Evolutionary conservation across 2,329 filamentous ascomycete genomes (phyloP).

Genomic region (Arachnomyces sp.): DNA sequence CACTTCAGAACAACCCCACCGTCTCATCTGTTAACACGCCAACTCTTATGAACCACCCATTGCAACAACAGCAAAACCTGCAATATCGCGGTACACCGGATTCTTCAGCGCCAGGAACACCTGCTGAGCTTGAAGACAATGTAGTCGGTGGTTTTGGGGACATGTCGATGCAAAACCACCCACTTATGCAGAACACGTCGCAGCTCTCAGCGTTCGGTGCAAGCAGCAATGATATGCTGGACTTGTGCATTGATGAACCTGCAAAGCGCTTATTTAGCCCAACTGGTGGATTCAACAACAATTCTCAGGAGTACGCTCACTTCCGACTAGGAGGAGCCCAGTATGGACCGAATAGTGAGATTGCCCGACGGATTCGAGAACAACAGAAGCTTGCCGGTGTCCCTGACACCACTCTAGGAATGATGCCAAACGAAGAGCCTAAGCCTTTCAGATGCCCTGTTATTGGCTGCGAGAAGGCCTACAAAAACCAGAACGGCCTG

Average conservation of each 20-base stretch:
- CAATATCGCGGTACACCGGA: slow-evolving; percentile 51
- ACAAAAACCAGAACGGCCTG: slow-evolving; percentile 98
- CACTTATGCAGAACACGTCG: slow-evolving; percentile 34
- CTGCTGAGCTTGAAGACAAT: slow-evolving; percentile 66
- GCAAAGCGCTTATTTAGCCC: slow-evolving; percentile 89
- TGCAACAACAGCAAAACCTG: slow-evolving; percentile 50
- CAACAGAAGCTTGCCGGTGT: slow-evolving; percentile 54
- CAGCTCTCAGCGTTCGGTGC: slow-evolving; percentile 36
- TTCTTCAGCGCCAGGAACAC: slow-evolving; percentile 61
- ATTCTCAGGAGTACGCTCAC: slow-evolving; percentile 60
- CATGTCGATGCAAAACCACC: slow-evolving; percentile 47
- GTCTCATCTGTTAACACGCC: slow-evolving; percentile 97
- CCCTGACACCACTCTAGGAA: slow-evolving; percentile 36
- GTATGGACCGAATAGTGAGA: slow-evolving; percentile 66
- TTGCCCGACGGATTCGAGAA: slow-evolving; percentile 57
- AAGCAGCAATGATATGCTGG: slow-evolving; percentile 45
- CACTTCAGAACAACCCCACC: slow-evolving; percentile 84
- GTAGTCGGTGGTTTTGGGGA: slow-evolving; percentile 56
- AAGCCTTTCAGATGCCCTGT: slow-evolving; percentile 98
- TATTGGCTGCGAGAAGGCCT: slow-evolving; percentile 97
- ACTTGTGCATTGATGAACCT: slow-evolving; percentile 76
- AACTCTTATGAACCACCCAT: slow-evolving; percentile 70
- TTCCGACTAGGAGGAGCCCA: slow-evolving; percentile 68
- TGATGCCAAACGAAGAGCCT: slow-evolving; percentile 69
- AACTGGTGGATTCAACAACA: slow-evolving; percentile 60